A percentile compares a stretch with the other conserved stretches of the same genome.
phyloP scores from a whole-genome alignment of 345 rosid species.

The Carallia pectinifolia region DNA sequence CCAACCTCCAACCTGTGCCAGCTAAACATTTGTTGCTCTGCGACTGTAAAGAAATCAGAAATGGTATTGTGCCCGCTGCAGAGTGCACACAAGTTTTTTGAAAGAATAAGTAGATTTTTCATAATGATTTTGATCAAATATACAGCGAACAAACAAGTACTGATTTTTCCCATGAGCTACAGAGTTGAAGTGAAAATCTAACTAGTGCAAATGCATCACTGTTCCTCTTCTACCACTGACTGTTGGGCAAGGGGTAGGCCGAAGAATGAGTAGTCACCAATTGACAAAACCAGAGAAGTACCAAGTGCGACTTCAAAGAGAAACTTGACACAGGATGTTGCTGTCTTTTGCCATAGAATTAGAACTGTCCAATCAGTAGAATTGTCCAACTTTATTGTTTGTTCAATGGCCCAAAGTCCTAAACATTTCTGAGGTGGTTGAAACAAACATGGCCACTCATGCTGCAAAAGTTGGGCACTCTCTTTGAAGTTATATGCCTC shows the following conservation, averaged over 20 bases:
- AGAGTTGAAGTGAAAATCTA: background rate
- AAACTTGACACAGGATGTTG: background rate
- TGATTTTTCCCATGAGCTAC: background rate
- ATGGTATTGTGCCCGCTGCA: too few relatives aligned
- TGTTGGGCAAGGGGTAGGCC: slow-evolving; percentile 2
- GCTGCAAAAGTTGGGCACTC: slow-evolving; percentile 10
- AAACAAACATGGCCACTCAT: slow-evolving; percentile 2
- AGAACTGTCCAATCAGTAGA: slow-evolving; percentile 8
- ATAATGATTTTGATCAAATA: slow-evolving; percentile 13
- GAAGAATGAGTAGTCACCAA: slow-evolving; percentile 13
- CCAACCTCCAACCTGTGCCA: slow-evolving; percentile 11
- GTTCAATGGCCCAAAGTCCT: slow-evolving; percentile 4
- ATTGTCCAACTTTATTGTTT: slow-evolving; percentile 4
- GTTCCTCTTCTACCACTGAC: background rate
- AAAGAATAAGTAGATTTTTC: background rate
- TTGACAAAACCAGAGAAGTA: background rate
- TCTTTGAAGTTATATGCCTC: slow-evolving; percentile 16
- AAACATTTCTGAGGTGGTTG: background rate
- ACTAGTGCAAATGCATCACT: background rate
- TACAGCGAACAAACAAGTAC: slow-evolving; percentile 10
- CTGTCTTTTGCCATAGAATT: background rate
- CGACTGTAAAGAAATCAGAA: background rate
- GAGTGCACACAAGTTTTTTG: too few relatives aligned
- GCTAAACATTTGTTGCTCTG: background rate
- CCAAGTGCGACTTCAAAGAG: background rate